Conservation (phyloP, 306 rosid genomes). For the Vigna mungo region DNA sequence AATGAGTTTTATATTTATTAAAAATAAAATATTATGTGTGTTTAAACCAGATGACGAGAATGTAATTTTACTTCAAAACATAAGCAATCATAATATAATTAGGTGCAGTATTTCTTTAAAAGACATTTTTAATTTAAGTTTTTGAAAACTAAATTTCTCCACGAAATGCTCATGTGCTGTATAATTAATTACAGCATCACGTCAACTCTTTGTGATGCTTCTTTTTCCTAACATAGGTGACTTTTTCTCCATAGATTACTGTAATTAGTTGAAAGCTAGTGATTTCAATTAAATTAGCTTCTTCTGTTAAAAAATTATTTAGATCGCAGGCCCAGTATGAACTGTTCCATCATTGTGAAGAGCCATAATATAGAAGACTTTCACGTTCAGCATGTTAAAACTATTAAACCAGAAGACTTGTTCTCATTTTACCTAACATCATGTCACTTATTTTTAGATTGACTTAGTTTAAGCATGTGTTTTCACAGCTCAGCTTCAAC, state of each 20-base stretch:
- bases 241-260: slow-evolving; percentile 28
- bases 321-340: slow-evolving; percentile 3
- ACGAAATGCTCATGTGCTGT: too few relatives aligned
- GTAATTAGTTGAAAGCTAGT: not conserved
- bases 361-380: not conserved
- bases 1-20: too few relatives aligned
- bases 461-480: slow-evolving; percentile 8
- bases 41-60: too few relatives aligned
- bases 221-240: not conserved
- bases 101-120: too few relatives aligned
- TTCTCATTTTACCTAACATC: slow-evolving; percentile 4
- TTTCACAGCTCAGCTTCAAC: slow-evolving; percentile 50
- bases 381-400: not conserved
- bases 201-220: not conserved
- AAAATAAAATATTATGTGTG: too few relatives aligned
- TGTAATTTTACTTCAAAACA: too few relatives aligned
- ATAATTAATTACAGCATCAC: not conserved
- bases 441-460: slow-evolving; percentile 7
- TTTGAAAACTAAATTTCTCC: too few relatives aligned
- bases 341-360: not conserved
- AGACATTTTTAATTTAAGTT: too few relatives aligned
- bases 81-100: too few relatives aligned
- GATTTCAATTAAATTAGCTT: slow-evolving; percentile 19
- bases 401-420: not conserved
- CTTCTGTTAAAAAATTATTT: slow-evolving; percentile 13